These are phyloP conservation scores for Entophlyctis luteolus DNA, from an alignment of 192 early-diverging fungal species.

Conservation along the genomic window DNA sequence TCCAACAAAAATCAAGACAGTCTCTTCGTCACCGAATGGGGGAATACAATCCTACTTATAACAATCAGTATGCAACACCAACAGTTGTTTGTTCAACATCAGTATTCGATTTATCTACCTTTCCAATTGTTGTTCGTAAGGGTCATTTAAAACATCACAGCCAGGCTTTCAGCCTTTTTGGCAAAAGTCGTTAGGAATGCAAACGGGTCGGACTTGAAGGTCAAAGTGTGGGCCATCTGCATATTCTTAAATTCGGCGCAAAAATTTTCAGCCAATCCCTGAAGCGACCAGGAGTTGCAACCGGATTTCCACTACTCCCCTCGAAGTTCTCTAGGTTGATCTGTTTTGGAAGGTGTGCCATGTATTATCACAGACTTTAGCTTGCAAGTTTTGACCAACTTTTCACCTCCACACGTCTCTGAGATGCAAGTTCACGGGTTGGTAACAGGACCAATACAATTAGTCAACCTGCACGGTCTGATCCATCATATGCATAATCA, in stretches of 20 bases:
- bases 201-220: slow-evolving; percentile 73
- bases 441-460: slow-evolving; percentile 76
- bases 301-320: slow-evolving; percentile 67
- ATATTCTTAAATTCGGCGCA: slow-evolving; percentile 72
- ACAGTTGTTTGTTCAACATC: slow-evolving; percentile 72
- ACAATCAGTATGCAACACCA: slow-evolving; percentile 60
- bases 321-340: slow-evolving; percentile 78
- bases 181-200: slow-evolving; percentile 82
- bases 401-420: slow-evolving; percentile 77
- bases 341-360: slow-evolving; percentile 76
- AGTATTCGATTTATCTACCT: slow-evolving; percentile 63
- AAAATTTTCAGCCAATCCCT: slow-evolving; percentile 88
- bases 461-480: slow-evolving; percentile 75
- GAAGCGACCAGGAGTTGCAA: slow-evolving; percentile 79
- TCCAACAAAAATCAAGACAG: slow-evolving; percentile 72
- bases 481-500: slow-evolving; percentile 84
- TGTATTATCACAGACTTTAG: slow-evolving; percentile 65
- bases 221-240: slow-evolving; percentile 49
- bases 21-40: slow-evolving; percentile 54
- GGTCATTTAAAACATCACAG: slow-evolving; percentile 65
- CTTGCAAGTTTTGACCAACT: slow-evolving; percentile 74
- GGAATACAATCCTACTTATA: slow-evolving; percentile 76
- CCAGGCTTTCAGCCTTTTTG: slow-evolving; percentile 64
- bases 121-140: slow-evolving; percentile 72
- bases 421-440: slow-evolving; percentile 72